Base-by-base conservation (phyloP, 768 basidiomycete genomes). In the Cystofilobasidium capitatum region DNA sequence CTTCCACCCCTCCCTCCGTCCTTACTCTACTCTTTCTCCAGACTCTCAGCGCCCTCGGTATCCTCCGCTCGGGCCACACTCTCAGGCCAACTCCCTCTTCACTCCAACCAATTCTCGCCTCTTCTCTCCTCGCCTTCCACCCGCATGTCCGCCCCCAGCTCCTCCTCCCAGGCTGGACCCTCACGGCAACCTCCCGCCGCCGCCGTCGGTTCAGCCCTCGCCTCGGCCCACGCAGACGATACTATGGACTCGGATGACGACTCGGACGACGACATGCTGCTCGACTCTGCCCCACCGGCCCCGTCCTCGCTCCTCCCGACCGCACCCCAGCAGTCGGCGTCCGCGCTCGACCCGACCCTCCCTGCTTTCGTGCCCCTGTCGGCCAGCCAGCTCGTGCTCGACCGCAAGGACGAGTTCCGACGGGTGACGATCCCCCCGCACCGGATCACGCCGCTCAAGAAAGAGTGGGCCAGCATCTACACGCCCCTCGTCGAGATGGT, bases 401-500 rank as follows among this genome's bases (percentile, higher is more conserved):
- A 58, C 62, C 63, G 51, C 51, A 68, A 68, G 68, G 68, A 69
- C 5, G 94, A 98, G 78, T 85, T 82, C n/a, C 81, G 94, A 75
- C 83, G 90, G 62, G 85, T 99, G 74, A 81, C 89, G 14, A 88
- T 99, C 76, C 96, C 96, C 16, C 91, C 91, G 12, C 96, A 99
- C 77, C 85, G 96, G 61, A 93, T 97, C 90, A 91, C 92, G 13
- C 96, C 96, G 3, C 78, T 98, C 63, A 94, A 96, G 79, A 90
- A 88, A 75, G 92, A 96, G 71, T 97, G 93, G 93, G 81, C 94
- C 59, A 89, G 88, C 75, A 85, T 97, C 66, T 97, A 98, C 75
- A 88, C 91, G 0, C 96, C 96, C 0, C 80, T 99, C 73, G 93
- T 94, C 4, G 94, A 99, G 80, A 87, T 96, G 71, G 80, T 94